Percentiles rank a stretch among this genome's conserved stretches.
These are phyloP conservation scores for Amoeboradix gromovi DNA, from an alignment of 371 early-diverging fungal genomes.

Conservation along the genomic window DNA sequence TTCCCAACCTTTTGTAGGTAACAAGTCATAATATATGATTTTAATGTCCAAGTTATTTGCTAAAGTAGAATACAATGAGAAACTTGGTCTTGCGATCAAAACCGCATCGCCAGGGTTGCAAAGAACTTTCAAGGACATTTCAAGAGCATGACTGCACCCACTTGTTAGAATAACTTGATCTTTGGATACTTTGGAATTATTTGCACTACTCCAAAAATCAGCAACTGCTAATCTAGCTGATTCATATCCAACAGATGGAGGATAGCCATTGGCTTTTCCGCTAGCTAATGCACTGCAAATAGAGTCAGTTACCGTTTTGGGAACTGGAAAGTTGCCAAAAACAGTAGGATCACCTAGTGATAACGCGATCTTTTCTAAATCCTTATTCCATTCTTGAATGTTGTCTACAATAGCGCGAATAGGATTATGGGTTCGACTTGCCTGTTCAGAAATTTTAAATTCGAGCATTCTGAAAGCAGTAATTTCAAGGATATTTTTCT, in stretches of 20 bases:
- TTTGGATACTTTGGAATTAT: slow-evolving; percentile 35
- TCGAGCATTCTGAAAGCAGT: too few relatives aligned
- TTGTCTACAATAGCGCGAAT: slow-evolving; percentile 56
- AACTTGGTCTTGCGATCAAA: slow-evolving; percentile 57
- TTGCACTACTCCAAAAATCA: slow-evolving; percentile 21
- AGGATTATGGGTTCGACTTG: slow-evolving; percentile 53
- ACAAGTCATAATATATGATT: slow-evolving; percentile 37
- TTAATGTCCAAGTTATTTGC: slow-evolving; percentile 39
- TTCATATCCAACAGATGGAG: slow-evolving; percentile 33
- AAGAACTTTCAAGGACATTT: slow-evolving; percentile 38
- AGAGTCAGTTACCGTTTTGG: slow-evolving; percentile 31
- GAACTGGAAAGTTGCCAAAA: slow-evolving; percentile 62
- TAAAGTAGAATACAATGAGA: slow-evolving; percentile 53
- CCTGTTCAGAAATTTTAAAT: too few relatives aligned
- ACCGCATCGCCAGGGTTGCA: slow-evolving; percentile 52
- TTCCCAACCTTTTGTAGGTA: slow-evolving; percentile 46
- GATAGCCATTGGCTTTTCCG: slow-evolving; percentile 52
- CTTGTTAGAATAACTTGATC: slow-evolving; percentile 48
- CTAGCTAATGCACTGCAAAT: slow-evolving; percentile 28
- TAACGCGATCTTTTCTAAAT: neutral
- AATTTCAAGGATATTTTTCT: too few relatives aligned
- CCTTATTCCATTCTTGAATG: slow-evolving; percentile 9
- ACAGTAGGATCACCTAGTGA: slow-evolving; percentile 48
- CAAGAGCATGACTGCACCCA: slow-evolving; percentile 56
- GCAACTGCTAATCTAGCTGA: slow-evolving; percentile 49